Conservation (phyloP, 192 early-diverging fungal species). For the Spinellus fusiger region DNA sequence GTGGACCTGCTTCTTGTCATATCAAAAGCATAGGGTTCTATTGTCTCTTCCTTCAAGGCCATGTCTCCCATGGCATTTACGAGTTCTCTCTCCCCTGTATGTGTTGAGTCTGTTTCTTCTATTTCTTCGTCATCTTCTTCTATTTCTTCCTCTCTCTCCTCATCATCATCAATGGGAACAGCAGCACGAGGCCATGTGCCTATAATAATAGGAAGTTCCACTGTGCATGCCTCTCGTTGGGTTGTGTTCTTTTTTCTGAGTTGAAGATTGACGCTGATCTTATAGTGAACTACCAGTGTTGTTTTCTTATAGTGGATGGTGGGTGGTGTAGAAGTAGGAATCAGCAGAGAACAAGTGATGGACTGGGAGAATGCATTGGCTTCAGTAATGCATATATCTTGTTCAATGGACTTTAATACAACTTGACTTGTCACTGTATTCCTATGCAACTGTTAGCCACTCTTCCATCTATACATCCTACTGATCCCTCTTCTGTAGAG, state of each 20-base stretch:
- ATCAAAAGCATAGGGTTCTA: not conserved
- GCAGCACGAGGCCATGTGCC: conserved; percentile 28
- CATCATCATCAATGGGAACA: conserved; percentile 30
- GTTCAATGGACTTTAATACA: not conserved
- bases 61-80: conserved; percentile 17
- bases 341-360: not conserved
- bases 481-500: no score
- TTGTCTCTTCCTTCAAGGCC: conserved; percentile 3
- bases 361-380: conserved; percentile 3
- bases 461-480: no score
- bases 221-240: not conserved
- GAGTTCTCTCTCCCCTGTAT: no score
- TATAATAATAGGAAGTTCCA: conserved; percentile 27
- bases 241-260: not conserved
- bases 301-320: conserved; percentile 26
- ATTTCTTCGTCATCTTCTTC: conserved; percentile 7
- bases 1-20: not conserved
- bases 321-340: conserved; percentile 26
- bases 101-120: no score
- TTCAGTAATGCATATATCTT: not conserved
- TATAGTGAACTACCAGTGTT: conserved; percentile 18
- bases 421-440: not conserved
- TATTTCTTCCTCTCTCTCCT: conserved; percentile 18
- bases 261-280: conserved; percentile 17
- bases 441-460: no score